Percentiles rank a stretch among this genome's conserved stretches.
Evolutionary conservation across 106 monocot genomes (phyloP).

Genomic region (Cymbidium sinense): DNA sequence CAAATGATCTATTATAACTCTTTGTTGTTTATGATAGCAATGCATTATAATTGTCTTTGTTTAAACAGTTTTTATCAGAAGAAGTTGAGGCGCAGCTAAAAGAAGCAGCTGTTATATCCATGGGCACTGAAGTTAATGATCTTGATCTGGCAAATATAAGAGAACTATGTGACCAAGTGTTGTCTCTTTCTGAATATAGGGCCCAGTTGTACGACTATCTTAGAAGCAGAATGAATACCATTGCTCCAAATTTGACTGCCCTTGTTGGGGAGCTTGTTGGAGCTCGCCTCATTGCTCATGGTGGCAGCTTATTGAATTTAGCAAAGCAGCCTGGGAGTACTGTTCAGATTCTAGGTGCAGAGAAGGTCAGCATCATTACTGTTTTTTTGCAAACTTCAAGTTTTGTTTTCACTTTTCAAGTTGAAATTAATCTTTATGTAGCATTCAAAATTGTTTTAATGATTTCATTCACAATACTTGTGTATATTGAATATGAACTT

Average conservation of each 20-base stretch:
- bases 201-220: conserved; percentile 79
- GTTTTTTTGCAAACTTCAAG: background rate
- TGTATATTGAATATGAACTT: background rate
- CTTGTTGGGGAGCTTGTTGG: conserved; percentile 98
- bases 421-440: background rate
- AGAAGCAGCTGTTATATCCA: conserved; percentile 77
- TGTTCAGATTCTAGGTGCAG: conserved; percentile 98
- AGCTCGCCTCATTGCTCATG: conserved; percentile 96
- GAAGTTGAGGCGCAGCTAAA: conserved; percentile 77
- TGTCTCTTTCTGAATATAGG: conserved; percentile 86
- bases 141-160: conserved; percentile 70
- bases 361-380: conserved; percentile 51
- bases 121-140: conserved; percentile 95
- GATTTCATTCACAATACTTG: background rate
- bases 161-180: conserved; percentile 83
- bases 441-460: background rate
- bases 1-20: background rate
- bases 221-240: conserved; percentile 85
- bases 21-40: background rate
- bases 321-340: conserved; percentile 97
- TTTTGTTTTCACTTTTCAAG: background rate
- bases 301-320: conserved; percentile 86
- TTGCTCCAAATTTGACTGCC: conserved; percentile 91
- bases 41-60: background rate
- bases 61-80: conserved; percentile 52